A percentile compares a stretch with the other conserved stretches of the same genome.
Conservation (phyloP, 371 early-diverging fungal genomes). For the Capniomyces stellatus region DNA sequence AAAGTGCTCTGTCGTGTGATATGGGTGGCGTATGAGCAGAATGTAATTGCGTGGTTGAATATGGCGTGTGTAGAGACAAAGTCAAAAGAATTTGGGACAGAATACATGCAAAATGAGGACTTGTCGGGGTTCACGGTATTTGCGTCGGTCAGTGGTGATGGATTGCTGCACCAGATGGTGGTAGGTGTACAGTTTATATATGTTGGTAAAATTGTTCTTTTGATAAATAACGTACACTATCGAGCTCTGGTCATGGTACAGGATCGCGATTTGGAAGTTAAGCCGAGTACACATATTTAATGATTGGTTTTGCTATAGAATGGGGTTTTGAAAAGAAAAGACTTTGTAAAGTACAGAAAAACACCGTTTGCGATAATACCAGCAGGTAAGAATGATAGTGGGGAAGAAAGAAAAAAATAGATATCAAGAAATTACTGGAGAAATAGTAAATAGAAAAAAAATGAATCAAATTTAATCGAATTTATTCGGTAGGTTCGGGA, state of each 20-base stretch:
- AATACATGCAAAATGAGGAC: conserved; percentile 25
- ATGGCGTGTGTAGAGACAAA: conserved; percentile 4
- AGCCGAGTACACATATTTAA: no score
- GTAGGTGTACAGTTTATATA: conserved; percentile 1
- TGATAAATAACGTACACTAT: not conserved
- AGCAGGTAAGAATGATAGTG: conserved; percentile 6
- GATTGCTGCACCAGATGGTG: conserved; percentile 36
- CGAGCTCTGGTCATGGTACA: not conserved
- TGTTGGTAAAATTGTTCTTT: not conserved
- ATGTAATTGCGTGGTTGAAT: not conserved
- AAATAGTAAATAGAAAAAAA: not conserved
- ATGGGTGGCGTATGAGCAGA: not conserved
- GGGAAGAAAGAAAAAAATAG: not conserved
- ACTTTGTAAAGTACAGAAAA: conserved; percentile 23
- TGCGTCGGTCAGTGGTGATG: conserved; percentile 38
- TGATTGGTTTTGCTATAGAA: conserved; percentile 10
- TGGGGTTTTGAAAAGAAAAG: conserved; percentile 32
- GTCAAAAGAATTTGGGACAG: conserved; percentile 25
- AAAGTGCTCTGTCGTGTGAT: not conserved
- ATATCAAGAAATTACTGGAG: not conserved
- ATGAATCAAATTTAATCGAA: not conserved
- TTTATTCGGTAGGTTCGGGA: conserved; percentile 8
- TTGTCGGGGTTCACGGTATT: conserved; percentile 23
- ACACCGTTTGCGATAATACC: conserved; percentile 31
- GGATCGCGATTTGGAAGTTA: no score